phyloP scores from a whole-genome alignment of 768 basidiomycete species.

The Calvatia gigantea region DNA sequence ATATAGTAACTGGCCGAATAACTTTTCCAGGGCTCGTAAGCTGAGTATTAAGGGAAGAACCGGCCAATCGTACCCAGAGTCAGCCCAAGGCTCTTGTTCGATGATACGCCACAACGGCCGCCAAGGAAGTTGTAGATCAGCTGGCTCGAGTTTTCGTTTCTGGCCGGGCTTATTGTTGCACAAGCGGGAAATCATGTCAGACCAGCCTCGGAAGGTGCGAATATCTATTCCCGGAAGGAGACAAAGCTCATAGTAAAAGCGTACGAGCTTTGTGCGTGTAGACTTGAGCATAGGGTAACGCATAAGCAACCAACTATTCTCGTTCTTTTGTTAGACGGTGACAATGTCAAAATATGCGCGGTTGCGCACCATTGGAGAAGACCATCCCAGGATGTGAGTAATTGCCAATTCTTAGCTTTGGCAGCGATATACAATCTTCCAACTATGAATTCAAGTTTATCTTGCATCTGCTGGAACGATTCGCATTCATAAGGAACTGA shows the following conservation, averaged over 20 bases:
- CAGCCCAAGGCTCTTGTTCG: constrained; percentile 73
- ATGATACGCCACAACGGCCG: constrained; percentile 70
- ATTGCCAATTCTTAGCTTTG: constrained; percentile 72
- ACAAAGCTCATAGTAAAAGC: constrained; percentile 77
- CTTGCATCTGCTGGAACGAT: constrained; percentile 66
- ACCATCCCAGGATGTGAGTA: constrained; percentile 75
- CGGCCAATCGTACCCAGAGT: constrained; percentile 59
- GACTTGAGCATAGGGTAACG: constrained; percentile 71
- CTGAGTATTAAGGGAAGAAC: constrained; percentile 27
- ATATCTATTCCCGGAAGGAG: constrained; percentile 74
- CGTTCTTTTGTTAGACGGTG: not conserved
- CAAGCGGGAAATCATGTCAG: constrained; percentile 73
- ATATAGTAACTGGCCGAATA: constrained; percentile 42
- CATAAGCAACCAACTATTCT: constrained; percentile 72
- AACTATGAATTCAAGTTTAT: constrained; percentile 64
- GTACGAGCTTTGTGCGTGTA: constrained; percentile 68
- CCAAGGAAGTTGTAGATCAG: constrained; percentile 73
- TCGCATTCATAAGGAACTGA: constrained; percentile 75
- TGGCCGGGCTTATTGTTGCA: constrained; percentile 61
- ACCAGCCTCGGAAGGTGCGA: constrained; percentile 69
- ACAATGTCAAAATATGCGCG: not conserved
- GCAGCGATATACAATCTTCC: constrained; percentile 66
- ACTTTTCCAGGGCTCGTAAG: constrained; percentile 62
- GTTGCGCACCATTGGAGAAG: constrained; percentile 66
- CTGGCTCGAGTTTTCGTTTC: constrained; percentile 61